Base-by-base conservation (phyloP, 371 early-diverging fungal species). In the Lichtheimia corymbifera region DNA sequence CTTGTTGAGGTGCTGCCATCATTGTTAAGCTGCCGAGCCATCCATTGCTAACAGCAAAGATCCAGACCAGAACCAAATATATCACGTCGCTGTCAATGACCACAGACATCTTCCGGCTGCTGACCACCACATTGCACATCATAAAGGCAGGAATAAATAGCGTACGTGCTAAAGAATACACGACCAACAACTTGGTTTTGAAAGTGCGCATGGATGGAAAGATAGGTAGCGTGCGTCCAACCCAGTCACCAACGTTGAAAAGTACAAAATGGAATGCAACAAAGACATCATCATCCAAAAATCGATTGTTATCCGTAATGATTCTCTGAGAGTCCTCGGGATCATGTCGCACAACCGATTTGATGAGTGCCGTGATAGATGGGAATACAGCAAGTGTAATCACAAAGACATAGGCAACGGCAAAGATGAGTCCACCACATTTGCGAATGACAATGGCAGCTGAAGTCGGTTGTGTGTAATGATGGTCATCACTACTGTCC, bases 351-450 rank as follows among this genome's bases (percentile, higher is more conserved):
- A 50, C 55, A 11, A 74, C 68, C 0, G 93, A 90, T 44, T 81
- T 83, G 63, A 92, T 88, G 14, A 84, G 72, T 0, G 88, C 78
- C 0, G 92, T 91, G 45, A 92, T 78, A 3, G 94, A 87, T 1
- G 94, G 94, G 71, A 89, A 93, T 15, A 93, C 64, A 27, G 85
- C 77, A 17, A 93, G 66, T 0, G 94, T 93, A 55, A 91, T 68
- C 0, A 77, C 63, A 71, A 91, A 92, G 18, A 83, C 76, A 41
- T 89, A 71, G 11, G 74, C 65, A 3, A 91, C 77, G 14, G 86
- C 73, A 56, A 86, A 79, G 11, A 79, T 74, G 22, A 85, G 65
- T 17, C 78, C 71, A 40, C 41, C 44, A 5, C 77, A 73, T 63
- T 75, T 75, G 28, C 67, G 59, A 12, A 80, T 44, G 4, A 74